Evolutionary conservation across 139 green algal genomes (phyloP).

Genomic region (Haematococcus sp.): DNA sequence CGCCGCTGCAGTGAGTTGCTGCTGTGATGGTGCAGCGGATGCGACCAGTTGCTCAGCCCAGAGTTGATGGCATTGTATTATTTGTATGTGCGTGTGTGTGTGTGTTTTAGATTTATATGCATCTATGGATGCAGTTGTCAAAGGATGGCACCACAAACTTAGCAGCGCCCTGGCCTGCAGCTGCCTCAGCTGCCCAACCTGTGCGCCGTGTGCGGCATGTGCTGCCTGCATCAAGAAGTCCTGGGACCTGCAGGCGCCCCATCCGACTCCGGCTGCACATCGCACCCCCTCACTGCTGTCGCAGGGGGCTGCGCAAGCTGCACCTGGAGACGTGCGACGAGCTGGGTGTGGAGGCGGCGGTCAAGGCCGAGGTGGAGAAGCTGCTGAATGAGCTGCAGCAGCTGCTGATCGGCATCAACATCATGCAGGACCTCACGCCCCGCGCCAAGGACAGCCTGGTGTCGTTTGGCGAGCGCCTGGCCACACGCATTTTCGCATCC

Average conservation of each 20-base stretch:
- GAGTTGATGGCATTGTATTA: no score
- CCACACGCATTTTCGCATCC: constrained; percentile 90
- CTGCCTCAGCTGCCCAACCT: no score
- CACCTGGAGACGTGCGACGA: constrained; percentile 66
- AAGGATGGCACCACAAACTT: no score
- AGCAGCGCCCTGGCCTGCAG: no score
- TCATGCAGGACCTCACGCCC: constrained; percentile 89
- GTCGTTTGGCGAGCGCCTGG: constrained; percentile 96
- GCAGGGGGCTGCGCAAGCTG: constrained; percentile 66
- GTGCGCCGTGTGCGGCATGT: no score
- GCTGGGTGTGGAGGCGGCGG: constrained; percentile 58
- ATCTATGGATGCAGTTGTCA: no score
- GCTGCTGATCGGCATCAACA: constrained; percentile 87
- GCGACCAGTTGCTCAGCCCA: not conserved
- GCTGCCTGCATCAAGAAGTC: no score
- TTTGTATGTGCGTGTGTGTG: no score
- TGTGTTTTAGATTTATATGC: no score
- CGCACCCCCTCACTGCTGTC: not conserved
- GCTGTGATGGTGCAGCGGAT: not conserved
- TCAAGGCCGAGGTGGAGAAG: constrained; percentile 60
- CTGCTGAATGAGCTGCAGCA: constrained; percentile 84
- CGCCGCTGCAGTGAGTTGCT: constrained; percentile 51
- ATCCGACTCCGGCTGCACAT: no score
- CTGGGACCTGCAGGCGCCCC: no score
- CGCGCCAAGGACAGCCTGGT: constrained; percentile 91